A percentile compares a stretch with the other conserved stretches of the same genome.
Evolutionary conservation across 148 eudicot genomes (phyloP).

Genomic region (Chenopodium suecicum): DNA sequence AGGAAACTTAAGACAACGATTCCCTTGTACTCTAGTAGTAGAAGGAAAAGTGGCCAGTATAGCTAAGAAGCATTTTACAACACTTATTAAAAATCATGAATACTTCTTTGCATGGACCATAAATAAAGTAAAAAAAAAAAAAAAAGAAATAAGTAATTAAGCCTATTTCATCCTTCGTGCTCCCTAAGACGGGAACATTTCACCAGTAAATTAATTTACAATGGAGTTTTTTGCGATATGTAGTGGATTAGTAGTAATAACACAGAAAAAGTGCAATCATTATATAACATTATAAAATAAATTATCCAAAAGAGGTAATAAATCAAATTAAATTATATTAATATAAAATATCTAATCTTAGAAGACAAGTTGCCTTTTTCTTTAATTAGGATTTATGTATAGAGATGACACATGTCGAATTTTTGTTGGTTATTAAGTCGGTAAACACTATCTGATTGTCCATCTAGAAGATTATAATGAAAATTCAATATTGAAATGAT

Average conservation of each 20-base stretch:
- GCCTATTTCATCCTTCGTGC: background rate
- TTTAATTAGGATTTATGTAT: no score
- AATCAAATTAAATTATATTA: background rate
- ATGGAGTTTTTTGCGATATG: background rate
- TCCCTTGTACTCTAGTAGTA: background rate
- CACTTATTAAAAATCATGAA: background rate
- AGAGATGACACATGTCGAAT: background rate
- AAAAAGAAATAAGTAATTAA: background rate
- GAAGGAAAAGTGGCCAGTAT: background rate
- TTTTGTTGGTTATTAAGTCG: constrained; percentile 25
- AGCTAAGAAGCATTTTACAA: background rate
- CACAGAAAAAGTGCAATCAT: constrained; percentile 5
- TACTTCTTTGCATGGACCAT: background rate
- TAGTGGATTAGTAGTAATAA: constrained; percentile 13
- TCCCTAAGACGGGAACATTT: background rate
- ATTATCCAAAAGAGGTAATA: constrained; percentile 17
- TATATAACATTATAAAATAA: background rate
- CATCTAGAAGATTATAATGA: background rate
- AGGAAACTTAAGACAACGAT: background rate
- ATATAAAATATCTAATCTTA: constrained; percentile 1
- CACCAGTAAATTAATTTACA: background rate
- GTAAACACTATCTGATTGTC: constrained; percentile 22
- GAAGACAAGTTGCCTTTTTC: constrained; percentile 24
- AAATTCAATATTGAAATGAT: background rate
- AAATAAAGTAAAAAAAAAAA: background rate